Conservation (phyloP, 345 rosid species). For the Aquilaria yunnanensis region DNA sequence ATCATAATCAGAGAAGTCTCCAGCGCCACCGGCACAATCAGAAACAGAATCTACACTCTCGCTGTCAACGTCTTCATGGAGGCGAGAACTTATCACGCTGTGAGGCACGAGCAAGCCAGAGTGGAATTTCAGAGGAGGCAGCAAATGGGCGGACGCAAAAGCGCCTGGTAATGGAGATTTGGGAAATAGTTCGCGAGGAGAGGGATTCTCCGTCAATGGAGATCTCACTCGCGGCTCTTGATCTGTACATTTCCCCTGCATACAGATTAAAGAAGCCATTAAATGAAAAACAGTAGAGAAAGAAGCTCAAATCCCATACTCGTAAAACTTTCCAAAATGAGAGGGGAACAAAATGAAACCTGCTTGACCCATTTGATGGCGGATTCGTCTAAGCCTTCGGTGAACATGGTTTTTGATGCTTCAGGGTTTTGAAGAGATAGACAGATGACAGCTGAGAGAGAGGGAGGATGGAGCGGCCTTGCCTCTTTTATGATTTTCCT, state of each 20-base stretch:
- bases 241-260: slow-evolving; percentile 35
- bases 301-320: neutral
- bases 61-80: slow-evolving; percentile 23
- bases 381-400: slow-evolving; percentile 59
- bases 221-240: slow-evolving; percentile 49
- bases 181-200: slow-evolving; percentile 30
- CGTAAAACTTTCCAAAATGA: neutral
- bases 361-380: slow-evolving; percentile 77
- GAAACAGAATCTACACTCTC: slow-evolving; percentile 69
- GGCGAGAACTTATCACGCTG: slow-evolving; percentile 27
- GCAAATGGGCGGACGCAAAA: slow-evolving; percentile 31
- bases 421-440: slow-evolving; percentile 2
- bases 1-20: slow-evolving; percentile 34
- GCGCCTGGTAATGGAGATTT: slow-evolving; percentile 32
- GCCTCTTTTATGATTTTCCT: neutral
- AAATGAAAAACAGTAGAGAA: neutral
- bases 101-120: slow-evolving; percentile 45
- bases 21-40: slow-evolving; percentile 21
- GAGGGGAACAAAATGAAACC: slow-evolving; percentile 18
- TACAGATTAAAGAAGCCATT: neutral
- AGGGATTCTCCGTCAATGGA: slow-evolving; percentile 53
- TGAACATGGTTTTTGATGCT: slow-evolving; percentile 35
- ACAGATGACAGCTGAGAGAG: neutral
- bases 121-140: slow-evolving; percentile 59
- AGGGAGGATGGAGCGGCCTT: slow-evolving; percentile 19